These are phyloP conservation scores for Pichia insulana DNA, from an alignment of 805 yeast species.

Conservation along the genomic window DNA sequence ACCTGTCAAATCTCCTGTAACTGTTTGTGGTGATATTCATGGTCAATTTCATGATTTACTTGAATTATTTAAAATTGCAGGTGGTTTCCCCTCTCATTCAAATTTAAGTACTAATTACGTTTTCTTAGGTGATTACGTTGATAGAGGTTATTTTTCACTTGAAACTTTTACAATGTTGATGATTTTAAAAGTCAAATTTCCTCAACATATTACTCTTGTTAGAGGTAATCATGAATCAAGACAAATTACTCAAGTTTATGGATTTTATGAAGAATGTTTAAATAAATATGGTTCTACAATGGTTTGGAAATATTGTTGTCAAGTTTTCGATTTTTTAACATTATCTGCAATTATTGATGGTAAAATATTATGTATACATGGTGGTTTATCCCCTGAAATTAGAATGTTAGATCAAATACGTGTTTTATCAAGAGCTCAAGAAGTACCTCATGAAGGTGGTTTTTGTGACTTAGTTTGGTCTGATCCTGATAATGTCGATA, in stretches of 20 bases:
- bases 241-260: slow-evolving; percentile 98
- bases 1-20: slow-evolving; percentile 88
- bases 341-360: slow-evolving; percentile 96
- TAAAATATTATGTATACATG: slow-evolving; percentile 89
- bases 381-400: slow-evolving; percentile 94
- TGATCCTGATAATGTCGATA: slow-evolving; percentile 94
- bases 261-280: slow-evolving; percentile 92
- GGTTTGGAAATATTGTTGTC: slow-evolving; percentile 95
- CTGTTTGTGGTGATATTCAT: slow-evolving; percentile 96
- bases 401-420: slow-evolving; percentile 95
- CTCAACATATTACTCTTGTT: slow-evolving; percentile 72
- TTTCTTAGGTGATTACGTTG: slow-evolving; percentile 93
- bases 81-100: slow-evolving; percentile 77
- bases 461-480: slow-evolving; percentile 97
- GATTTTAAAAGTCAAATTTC: slow-evolving; percentile 77
- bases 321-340: slow-evolving; percentile 88
- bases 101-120: slow-evolving; percentile 49
- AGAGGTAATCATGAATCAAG: slow-evolving; percentile 97
- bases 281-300: slow-evolving; percentile 90
- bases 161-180: slow-evolving; percentile 90
- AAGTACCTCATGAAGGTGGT: slow-evolving; percentile 98
- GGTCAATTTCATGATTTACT: slow-evolving; percentile 95
- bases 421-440: slow-evolving; percentile 91
- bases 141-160: slow-evolving; percentile 90
- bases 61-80: slow-evolving; percentile 82